These are phyloP conservation scores for Penicillium fimorum DNA, from an alignment of 495 filamentous ascomycete genomes.

Conservation along the genomic window DNA sequence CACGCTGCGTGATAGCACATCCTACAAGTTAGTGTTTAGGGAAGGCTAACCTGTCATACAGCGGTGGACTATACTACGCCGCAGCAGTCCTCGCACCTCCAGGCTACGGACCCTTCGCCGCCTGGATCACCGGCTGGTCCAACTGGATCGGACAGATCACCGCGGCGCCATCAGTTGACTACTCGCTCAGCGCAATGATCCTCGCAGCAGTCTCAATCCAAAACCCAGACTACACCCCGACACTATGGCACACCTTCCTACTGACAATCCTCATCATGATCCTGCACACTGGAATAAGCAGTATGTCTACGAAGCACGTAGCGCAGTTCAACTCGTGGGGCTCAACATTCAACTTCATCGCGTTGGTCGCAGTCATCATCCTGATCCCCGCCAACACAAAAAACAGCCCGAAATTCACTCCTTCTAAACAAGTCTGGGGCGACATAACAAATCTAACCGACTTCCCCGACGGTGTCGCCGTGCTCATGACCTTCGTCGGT, in stretches of 20 bases:
- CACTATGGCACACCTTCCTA: conserved; percentile 68
- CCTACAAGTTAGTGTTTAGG: background rate
- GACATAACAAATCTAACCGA: conserved; percentile 67
- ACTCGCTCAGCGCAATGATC: conserved; percentile 66
- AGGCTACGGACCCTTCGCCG: conserved; percentile 71
- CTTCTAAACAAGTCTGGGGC: conserved; percentile 66
- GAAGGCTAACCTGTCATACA: conserved; percentile 28
- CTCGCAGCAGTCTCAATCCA: conserved; percentile 67
- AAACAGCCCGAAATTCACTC: conserved; percentile 60
- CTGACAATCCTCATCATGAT: conserved; percentile 68
- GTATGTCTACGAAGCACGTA: conserved; percentile 72
- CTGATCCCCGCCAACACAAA: conserved; percentile 64
- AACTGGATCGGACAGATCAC: conserved; percentile 74
- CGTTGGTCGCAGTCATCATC: conserved; percentile 64
- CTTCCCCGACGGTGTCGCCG: conserved; percentile 67
- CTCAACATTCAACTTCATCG: conserved; percentile 72
- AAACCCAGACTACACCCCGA: conserved; percentile 64
- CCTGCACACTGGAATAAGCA: conserved; percentile 68
- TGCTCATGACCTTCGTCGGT: conserved; percentile 73
- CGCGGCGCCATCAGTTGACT: conserved; percentile 64
- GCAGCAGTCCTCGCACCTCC: conserved; percentile 75
- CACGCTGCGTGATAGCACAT: background rate
- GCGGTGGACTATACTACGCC: conserved; percentile 77
- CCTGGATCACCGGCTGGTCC: conserved; percentile 74
- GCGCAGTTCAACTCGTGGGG: conserved; percentile 74